A percentile compares a stretch with the other conserved stretches of the same genome.
phyloP scores from a whole-genome alignment of 2,329 filamentous ascomycete species.

The Monosporascus sp. region DNA sequence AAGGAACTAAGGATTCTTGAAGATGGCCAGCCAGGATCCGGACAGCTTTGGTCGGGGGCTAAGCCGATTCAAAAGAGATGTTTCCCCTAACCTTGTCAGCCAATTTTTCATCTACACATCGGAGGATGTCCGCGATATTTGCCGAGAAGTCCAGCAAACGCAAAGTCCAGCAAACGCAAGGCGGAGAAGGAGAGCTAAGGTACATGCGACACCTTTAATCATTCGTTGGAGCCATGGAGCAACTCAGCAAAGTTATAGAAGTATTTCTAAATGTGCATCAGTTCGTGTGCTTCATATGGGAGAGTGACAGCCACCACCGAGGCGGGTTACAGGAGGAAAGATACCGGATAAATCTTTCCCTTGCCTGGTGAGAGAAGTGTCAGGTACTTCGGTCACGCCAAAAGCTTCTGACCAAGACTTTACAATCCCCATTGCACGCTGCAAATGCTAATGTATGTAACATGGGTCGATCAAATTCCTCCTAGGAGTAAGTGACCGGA shows the following conservation, averaged over 20 bases:
- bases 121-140: background rate
- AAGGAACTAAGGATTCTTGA: background rate
- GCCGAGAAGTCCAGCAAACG: background rate
- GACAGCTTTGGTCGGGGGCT: background rate
- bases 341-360: no score
- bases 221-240: conserved; percentile 1
- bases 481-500: background rate
- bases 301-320: background rate
- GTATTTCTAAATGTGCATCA: background rate
- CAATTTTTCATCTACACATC: background rate
- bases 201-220: background rate
- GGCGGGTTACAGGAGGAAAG: no score
- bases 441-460: background rate
- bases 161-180: background rate
- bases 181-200: background rate
- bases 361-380: no score
- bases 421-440: background rate
- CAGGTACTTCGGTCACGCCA: no score
- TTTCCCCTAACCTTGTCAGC: background rate
- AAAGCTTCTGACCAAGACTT: no score
- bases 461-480: background rate
- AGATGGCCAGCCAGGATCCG: background rate
- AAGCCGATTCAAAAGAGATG: background rate
- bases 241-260: background rate
- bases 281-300: background rate